phyloP scores from a whole-genome alignment of 306 rosid species.

The Trifolium fragiferum region DNA sequence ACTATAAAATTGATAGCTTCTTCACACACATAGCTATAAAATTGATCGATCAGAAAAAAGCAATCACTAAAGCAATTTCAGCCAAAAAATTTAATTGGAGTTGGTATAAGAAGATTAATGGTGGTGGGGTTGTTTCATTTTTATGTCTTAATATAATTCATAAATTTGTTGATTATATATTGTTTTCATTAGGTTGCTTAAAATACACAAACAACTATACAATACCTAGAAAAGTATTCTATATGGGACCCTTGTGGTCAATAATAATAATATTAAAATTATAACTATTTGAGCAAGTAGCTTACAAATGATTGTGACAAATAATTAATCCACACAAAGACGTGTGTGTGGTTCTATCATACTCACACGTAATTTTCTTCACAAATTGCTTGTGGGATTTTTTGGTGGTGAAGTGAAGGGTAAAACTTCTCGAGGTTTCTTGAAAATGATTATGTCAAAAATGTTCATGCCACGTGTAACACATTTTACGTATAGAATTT shows the following conservation, averaged over 20 bases:
- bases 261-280: conserved; percentile 2
- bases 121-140: conserved; percentile 19
- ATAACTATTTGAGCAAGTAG: neutral
- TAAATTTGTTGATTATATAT: conserved; percentile 2
- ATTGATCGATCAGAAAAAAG: neutral
- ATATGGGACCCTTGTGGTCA: conserved; percentile 33
- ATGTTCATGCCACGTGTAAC: conserved; percentile 9
- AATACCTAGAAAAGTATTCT: conserved; percentile 20
- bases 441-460: neutral
- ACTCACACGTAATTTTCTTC: conserved; percentile 45
- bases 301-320: conserved; percentile 33
- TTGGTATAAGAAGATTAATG: conserved; percentile 15
- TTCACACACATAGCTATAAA: neutral
- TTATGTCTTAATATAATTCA: neutral
- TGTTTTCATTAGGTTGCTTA: conserved; percentile 21
- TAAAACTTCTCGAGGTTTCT: conserved; percentile 49
- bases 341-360: conserved; percentile 37
- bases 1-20: conserved; percentile 1
- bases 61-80: conserved; percentile 18
- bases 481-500: conserved; percentile 35
- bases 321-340: conserved; percentile 1
- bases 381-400: conserved; percentile 39
- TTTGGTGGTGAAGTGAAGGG: neutral
- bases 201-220: neutral
- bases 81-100: conserved; percentile 13